Conservation (phyloP, 805 yeast species). For the Candida namnaoensis region DNA sequence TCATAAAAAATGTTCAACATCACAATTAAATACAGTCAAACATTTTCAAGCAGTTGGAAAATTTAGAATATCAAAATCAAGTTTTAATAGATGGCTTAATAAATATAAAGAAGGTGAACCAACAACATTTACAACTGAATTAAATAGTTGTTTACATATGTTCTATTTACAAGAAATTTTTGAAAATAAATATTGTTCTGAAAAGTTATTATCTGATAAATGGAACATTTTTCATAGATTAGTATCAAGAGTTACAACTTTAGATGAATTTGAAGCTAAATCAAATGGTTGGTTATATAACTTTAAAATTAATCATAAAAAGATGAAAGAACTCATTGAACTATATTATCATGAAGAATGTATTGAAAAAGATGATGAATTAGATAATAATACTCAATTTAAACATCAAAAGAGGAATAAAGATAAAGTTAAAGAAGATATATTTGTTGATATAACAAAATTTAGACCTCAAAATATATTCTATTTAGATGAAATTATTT, state of each 20-base stretch:
- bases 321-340: slow-evolving; percentile 19
- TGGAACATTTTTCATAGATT: slow-evolving; percentile 12
- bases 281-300: slow-evolving; percentile 34
- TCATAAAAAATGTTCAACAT: slow-evolving; percentile 21
- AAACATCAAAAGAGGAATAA: slow-evolving; percentile 8
- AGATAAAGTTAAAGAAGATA: slow-evolving; percentile 11
- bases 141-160: slow-evolving; percentile 23
- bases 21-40: slow-evolving; percentile 25
- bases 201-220: slow-evolving; percentile 21
- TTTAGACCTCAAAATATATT: neutral
- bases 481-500: slow-evolving; percentile 1
- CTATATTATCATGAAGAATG: neutral
- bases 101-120: slow-evolving; percentile 18
- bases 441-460: neutral
- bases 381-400: slow-evolving; percentile 5
- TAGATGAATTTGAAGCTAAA: slow-evolving; percentile 7
- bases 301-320: slow-evolving; percentile 23
- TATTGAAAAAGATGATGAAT: too few species aligned
- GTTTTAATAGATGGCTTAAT: slow-evolving; percentile 30
- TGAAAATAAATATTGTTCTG: slow-evolving; percentile 18
- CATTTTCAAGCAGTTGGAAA: slow-evolving; percentile 20
- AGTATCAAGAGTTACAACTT: slow-evolving; percentile 1
- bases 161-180: slow-evolving; percentile 27
- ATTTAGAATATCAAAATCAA: slow-evolving; percentile 28
- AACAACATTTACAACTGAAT: slow-evolving; percentile 18